Evolutionary conservation across 2,329 filamentous ascomycete genomes (phyloP).

Genomic region (Escovopsis weberi): DNA sequence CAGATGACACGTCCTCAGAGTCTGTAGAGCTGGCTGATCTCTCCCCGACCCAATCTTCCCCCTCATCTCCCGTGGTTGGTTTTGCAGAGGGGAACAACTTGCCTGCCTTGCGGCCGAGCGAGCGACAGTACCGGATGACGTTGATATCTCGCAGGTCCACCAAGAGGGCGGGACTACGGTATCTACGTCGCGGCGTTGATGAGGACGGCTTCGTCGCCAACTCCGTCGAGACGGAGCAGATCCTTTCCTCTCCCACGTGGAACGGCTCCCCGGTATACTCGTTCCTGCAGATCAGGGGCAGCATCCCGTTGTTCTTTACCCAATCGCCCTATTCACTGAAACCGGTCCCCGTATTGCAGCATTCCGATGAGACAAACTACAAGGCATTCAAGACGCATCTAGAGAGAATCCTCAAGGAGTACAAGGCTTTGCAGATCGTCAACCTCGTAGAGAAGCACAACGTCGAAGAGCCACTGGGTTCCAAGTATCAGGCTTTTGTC

Average conservation of each 20-base stretch:
- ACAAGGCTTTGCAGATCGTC: conserved; percentile 64
- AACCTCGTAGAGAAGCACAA: conserved; percentile 83
- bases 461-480: conserved; percentile 65
- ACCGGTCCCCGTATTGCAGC: conserved; percentile 67
- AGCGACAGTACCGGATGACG: conserved; percentile 61
- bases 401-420: conserved; percentile 48
- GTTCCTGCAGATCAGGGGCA: conserved; percentile 77
- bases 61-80: conserved; percentile 13
- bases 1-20: conserved; percentile 30
- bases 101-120: conserved; percentile 24
- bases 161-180: conserved; percentile 75
- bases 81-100: conserved; percentile 20
- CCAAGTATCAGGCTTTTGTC: conserved; percentile 58
- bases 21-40: conserved; percentile 32
- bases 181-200: conserved; percentile 79
- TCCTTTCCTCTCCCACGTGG: conserved; percentile 61
- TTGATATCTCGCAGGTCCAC: conserved; percentile 80
- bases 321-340: conserved; percentile 91
- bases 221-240: conserved; percentile 86
- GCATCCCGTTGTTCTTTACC: conserved; percentile 89
- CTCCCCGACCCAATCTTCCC: conserved; percentile 14
- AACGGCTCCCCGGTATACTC: conserved; percentile 54
- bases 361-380: conserved; percentile 66
- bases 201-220: conserved; percentile 84
- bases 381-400: conserved; percentile 72